Evolutionary conservation across 2,329 filamentous ascomycete genomes (phyloP), one percentile per base, ranked within the genome.

Genomic region (Nemania abortiva): DNA sequence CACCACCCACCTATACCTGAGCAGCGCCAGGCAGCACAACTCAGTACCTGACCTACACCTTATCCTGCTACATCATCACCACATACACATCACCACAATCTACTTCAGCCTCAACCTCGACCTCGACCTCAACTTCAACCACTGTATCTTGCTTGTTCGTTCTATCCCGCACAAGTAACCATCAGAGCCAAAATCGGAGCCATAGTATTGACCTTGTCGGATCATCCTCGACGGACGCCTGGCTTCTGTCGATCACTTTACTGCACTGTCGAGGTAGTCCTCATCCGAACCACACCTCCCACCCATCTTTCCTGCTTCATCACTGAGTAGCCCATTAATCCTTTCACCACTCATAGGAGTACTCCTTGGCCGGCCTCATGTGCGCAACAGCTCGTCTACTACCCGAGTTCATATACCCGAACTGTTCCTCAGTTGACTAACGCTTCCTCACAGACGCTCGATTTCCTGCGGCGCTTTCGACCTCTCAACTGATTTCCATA

Each of bases 11-110:
- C 37, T 29, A 18, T 2, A 13, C 49, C 49, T 2, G 20, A 39
- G 39, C 4, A 64, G 42, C 56, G 52, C 62, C 53, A 71, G 67
- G 67, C 69, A 69, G 62, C 66, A 69, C 60, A 68, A 55, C 64
- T 64, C 54, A 54, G 63, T 13, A 11, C 7, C 29, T 39, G 27
- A 61, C 52, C 18, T 37, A 31, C 64, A 67, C 58, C 58, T 66
- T 57, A 47, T 64, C 50, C 63, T 27, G 29, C 67, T 55, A 22
- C 52, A 57, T 45, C 34, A 59, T 29, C 10, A 57, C 49, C n/a
- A 37, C 20, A 29, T 22, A 9, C 29, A 37, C 47, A 39, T 39
- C 39, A 54, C 27, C 27, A 27, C 24, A 27, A 27, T 27, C 24
- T 27, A 29, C 50, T 24, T 59, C 31, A 52, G 45, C 56, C 24